Conservation (phyloP, 371 early-diverging fungal genomes). For the Saksenaea vasiformis region DNA sequence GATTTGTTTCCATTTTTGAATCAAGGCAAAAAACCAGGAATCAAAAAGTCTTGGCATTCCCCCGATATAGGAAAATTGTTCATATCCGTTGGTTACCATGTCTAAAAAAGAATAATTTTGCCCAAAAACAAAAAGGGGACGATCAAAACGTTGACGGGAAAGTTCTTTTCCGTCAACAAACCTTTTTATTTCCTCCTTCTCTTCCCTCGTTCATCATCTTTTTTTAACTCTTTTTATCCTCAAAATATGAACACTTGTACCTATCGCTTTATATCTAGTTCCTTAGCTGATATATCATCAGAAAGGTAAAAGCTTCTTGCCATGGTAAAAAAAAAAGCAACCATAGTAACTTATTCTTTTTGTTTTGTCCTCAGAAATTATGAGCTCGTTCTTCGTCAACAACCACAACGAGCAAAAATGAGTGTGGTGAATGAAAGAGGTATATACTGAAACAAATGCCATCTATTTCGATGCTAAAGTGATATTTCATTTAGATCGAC, state of each 20-base stretch:
- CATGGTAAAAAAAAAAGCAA: too few relatives aligned
- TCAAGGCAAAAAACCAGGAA: background rate
- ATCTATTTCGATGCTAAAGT: background rate
- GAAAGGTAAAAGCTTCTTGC: background rate
- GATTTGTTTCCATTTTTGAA: conserved; percentile 9
- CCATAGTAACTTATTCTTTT: too few relatives aligned
- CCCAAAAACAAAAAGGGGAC: conserved; percentile 7
- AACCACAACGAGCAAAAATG: conserved; percentile 27
- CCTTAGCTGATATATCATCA: background rate
- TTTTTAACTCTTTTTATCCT: conserved; percentile 3
- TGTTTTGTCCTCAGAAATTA: conserved; percentile 7
- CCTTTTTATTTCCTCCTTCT: conserved; percentile 12
- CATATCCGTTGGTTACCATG: conserved; percentile 9
- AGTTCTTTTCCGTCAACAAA: conserved; percentile 22
- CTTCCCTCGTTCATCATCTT: background rate
- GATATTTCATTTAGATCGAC: conserved; percentile 25
- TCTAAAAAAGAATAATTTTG: conserved; percentile 14
- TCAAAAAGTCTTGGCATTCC: conserved; percentile 10
- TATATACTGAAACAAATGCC: background rate
- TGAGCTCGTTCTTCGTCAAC: conserved; percentile 17
- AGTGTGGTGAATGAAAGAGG: conserved; percentile 13
- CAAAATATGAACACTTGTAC: conserved; percentile 11
- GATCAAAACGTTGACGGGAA: conserved; percentile 17
- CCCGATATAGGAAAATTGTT: conserved; percentile 12
- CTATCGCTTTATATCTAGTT: conserved; percentile 8